Evolutionary conservation across 352 stramenopile species (phyloP), one percentile per base, ranked within the genome.

Genomic region (Albugo laibachii): DNA sequence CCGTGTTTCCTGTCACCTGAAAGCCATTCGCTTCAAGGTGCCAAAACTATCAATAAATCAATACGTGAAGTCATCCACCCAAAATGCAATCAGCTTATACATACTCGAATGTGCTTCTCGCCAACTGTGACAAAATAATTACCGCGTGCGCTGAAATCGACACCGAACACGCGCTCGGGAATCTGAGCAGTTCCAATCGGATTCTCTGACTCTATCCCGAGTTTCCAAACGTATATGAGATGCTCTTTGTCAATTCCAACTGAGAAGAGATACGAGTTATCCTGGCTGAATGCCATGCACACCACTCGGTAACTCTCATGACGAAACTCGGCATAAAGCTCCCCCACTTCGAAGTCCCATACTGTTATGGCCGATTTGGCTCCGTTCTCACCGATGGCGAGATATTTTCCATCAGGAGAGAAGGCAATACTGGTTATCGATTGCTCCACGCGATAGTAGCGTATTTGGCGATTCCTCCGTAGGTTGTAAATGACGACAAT

Each of bases 401-500:
- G 59, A 54, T 71, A 88, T 48, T 82, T 74, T 8, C 81, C 81
- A 21, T 68, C 87, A 20, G 64, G 67, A 37, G 81, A 92, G 58
- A 92, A 94, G 48, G 63, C 69, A 16, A 92, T 50, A 43, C 78
- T 83, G 24, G 73, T 55, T n/a, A 94, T 80, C 15, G 52, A 58
- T 46, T 91, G 91, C 53, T 89, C 77, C 2, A 88, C 78, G 40
- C 78, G 79, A 56, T 92, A 92, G 59, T 92, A 94, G 2, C 76
- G 67, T 50, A 85, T 69, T 39, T 94, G 81, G 38, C 87, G 89
- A 58, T 91, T 81, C 35, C 78, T 58, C 0, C 75, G 59, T 20
- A 86, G 49, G 59, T 85, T 89, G 69, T 92, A 94, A 40, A 94
- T 69, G n/a, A 94, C 81, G 42, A 93, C 81, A 38, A 92, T 85